A percentile compares a stretch with the other conserved stretches of the same genome.
These are phyloP conservation scores for Keqinozyma sinolaborantium DNA, from an alignment of 1,139 yeast genomes.

Conservation along the genomic window DNA sequence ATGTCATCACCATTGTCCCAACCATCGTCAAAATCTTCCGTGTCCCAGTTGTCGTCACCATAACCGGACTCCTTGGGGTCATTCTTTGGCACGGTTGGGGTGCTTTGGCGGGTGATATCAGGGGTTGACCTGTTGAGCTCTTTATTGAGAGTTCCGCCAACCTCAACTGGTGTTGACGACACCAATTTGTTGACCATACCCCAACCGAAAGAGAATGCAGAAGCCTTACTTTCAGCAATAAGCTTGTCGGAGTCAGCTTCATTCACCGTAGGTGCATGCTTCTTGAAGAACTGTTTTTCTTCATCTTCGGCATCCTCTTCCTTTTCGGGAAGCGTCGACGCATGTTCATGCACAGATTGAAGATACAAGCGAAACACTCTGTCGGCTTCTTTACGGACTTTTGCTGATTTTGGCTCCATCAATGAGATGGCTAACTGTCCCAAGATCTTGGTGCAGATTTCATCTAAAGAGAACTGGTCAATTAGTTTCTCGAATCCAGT, in stretches of 20 bases:
- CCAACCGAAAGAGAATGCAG: constrained; percentile 30
- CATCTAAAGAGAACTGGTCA: constrained; percentile 67
- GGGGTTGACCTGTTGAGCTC: constrained; percentile 42
- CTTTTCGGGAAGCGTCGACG: constrained; percentile 48
- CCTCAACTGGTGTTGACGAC: constrained; percentile 23
- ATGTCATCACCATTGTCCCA: constrained; percentile 26
- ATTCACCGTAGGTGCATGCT: constrained; percentile 19
- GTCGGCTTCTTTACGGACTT: constrained; percentile 72
- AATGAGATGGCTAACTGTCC: constrained; percentile 84
- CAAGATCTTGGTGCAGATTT: constrained; percentile 77
- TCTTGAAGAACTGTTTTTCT: constrained; percentile 33
- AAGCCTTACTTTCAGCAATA: constrained; percentile 4
- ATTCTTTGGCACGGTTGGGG: constrained; percentile 8
- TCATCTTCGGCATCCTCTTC: constrained; percentile 42
- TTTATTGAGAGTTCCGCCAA: constrained; percentile 36
- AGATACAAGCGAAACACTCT: constrained; percentile 63
- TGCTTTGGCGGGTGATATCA: constrained; percentile 23
- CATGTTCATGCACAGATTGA: constrained; percentile 60
- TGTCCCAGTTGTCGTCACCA: constrained; percentile 7
- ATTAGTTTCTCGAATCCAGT: constrained; percentile 67
- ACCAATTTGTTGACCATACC: constrained; percentile 35
- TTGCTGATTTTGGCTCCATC: constrained; percentile 63
- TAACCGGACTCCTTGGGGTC: constrained; percentile 9
- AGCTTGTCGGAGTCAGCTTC: constrained; percentile 4
- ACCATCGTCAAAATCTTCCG: constrained; percentile 21